Percentiles rank a stretch among this genome's conserved stretches.
Conservation (phyloP, 1,139 yeast species). For the Yamadazyma dushanensis region DNA sequence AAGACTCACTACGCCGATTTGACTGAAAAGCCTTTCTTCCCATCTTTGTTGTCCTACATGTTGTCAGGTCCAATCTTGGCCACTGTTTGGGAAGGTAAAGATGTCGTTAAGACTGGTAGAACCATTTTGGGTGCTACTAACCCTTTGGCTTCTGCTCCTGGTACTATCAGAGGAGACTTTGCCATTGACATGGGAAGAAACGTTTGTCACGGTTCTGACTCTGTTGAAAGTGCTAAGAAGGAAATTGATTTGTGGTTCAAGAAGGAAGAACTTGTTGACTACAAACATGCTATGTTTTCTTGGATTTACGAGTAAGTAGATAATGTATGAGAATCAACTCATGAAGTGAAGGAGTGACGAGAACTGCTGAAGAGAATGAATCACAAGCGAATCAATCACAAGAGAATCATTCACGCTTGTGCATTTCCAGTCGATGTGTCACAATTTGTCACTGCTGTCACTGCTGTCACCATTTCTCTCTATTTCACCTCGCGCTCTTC, state of each 20-base stretch:
- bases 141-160: constrained; percentile 97
- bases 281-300: constrained; percentile 79
- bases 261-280: constrained; percentile 91
- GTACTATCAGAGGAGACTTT: constrained; percentile 98
- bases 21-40: constrained; percentile 96
- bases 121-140: constrained; percentile 98
- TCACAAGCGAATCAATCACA: no score
- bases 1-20: constrained; percentile 96
- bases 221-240: constrained; percentile 95
- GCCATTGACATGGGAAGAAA: constrained; percentile 98
- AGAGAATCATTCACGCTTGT: no score
- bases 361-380: no score
- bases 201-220: constrained; percentile 99
- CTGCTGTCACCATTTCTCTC: not conserved
- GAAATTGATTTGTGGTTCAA: constrained; percentile 98
- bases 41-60: constrained; percentile 94
- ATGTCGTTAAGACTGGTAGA: constrained; percentile 98
- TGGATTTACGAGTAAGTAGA: constrained; percentile 88
- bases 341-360: no score
- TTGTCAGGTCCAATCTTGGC: constrained; percentile 98
- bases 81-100: constrained; percentile 99
- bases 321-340: no score
- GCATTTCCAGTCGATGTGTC: no score
- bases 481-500: not conserved
- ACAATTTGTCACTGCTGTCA: no score